Evolutionary conservation across 2,329 filamentous ascomycete genomes (phyloP), one percentile per base, ranked within the genome.

Genomic region (Alternaria triticina): DNA sequence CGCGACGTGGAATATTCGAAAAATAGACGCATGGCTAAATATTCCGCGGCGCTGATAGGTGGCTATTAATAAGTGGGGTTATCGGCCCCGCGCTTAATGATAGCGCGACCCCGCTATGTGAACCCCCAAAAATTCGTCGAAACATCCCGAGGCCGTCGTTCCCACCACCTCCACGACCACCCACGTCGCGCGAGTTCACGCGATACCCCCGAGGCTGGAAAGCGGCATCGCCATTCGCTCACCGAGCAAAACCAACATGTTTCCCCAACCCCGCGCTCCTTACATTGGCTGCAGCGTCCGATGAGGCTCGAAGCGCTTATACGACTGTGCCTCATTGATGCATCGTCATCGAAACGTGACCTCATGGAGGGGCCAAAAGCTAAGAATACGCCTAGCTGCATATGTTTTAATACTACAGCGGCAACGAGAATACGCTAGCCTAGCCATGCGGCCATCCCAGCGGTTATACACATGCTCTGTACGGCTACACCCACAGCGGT

Each of bases 391-490:
- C 56, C 58, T 58, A 59, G 52, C 58, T 69, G 69, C 69, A 73
- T 73, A 63, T 51, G 51, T 47, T 64, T 69, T 66, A 65, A 70
- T 68, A 55, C 58, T 50, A 64, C 68, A 65, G 72, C 71, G 74
- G 67, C 64, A 71, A 73, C 55, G 59, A 44, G 33, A 40, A 46
- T 62, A 62, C 62, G 62, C 69, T 74, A 70, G 61, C 58, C 47
- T 61, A 58, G 52, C 54, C 62, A 70, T 61, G 62, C 55, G 63
- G 64, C 68, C 69, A 68, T 63, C 66, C 57, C 72, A 72, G 74
- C 74, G 74, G 70, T 67, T 75, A 76, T 63, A 68, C 64, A 49
- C 57, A 61, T 57, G 47, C 62, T 64, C 68, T 73, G 71, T 70
- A 73, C 65, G 73, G 71, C 67, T 70, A 57, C 61, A 59, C 49